These are phyloP conservation scores for Pestalotiopsis sp. DNA, from an alignment of 2,329 filamentous ascomycete genomes.

Conservation along the genomic window DNA sequence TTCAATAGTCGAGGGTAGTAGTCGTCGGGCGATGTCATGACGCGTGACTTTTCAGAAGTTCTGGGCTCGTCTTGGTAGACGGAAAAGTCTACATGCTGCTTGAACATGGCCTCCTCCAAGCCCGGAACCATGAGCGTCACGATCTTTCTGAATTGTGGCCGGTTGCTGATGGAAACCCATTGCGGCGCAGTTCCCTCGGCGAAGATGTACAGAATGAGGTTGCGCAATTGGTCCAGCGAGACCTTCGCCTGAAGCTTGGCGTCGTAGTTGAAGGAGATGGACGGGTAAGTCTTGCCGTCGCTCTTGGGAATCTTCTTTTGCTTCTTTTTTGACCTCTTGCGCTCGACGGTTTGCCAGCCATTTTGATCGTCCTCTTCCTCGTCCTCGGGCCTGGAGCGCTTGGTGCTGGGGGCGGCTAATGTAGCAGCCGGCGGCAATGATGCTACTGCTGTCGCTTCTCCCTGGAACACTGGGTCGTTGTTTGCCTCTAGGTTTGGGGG, in stretches of 20 bases:
- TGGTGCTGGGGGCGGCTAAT: conserved; percentile 23
- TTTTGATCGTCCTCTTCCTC: conserved; percentile 31
- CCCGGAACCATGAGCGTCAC: conserved; percentile 92
- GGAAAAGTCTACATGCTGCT: conserved; percentile 53
- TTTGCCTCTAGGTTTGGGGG: not conserved
- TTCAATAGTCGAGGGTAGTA: conserved; percentile 58
- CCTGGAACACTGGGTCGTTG: not conserved
- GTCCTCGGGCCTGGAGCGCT: conserved; percentile 50
- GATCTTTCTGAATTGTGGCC: conserved; percentile 71
- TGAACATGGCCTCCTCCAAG: conserved; percentile 87
- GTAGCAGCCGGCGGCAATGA: not conserved
- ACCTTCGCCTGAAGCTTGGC: conserved; percentile 62
- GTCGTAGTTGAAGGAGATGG: conserved; percentile 57
- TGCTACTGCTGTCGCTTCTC: not conserved
- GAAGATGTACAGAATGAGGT: conserved; percentile 65
- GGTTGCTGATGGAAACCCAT: conserved; percentile 64
- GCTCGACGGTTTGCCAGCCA: conserved; percentile 56
- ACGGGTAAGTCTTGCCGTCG: conserved; percentile 58
- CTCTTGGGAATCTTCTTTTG: conserved; percentile 61
- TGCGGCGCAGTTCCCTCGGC: conserved; percentile 65
- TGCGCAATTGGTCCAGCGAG: conserved; percentile 62
- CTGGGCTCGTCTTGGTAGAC: conserved; percentile 40
- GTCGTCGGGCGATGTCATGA: conserved; percentile 53
- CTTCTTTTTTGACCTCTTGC: conserved; percentile 37
- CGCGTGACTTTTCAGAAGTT: conserved; percentile 31